Conservation (phyloP, 2,329 filamentous ascomycete species). For the Sclerotinia glacialis region DNA sequence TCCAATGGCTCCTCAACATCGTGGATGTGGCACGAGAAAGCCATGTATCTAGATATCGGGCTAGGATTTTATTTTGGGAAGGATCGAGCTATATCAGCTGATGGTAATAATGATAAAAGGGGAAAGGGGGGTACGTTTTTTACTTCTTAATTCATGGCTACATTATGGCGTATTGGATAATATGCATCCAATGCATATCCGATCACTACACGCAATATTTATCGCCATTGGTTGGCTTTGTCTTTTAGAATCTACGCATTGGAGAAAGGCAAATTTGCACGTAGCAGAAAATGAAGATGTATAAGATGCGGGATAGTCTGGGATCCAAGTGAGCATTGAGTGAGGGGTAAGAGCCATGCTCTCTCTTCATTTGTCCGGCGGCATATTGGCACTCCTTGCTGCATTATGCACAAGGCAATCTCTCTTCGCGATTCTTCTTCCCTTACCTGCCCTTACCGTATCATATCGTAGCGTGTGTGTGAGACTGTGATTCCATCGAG, state of each 20-base stretch:
- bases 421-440: background rate
- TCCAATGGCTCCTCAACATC: background rate
- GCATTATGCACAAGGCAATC: background rate
- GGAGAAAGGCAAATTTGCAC: background rate
- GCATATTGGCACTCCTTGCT: background rate
- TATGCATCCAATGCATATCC: background rate
- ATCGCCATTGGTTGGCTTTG: background rate
- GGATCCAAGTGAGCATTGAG: background rate
- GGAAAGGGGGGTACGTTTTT: background rate
- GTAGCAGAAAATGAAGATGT: no score
- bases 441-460: background rate
- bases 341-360: background rate
- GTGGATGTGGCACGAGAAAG: constrained; percentile 33
- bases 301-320: background rate
- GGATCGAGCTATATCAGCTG: background rate
- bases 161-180: background rate
- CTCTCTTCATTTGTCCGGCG: background rate
- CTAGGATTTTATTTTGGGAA: constrained; percentile 35
- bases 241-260: background rate
- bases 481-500: no score
- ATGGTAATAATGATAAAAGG: background rate
- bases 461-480: background rate
- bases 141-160: background rate
- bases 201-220: background rate
- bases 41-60: constrained; percentile 36